Evolutionary conservation across 345 rosid genomes (phyloP), one percentile per base, ranked within the genome.

Genomic region (Leavenworthia alabamica): DNA sequence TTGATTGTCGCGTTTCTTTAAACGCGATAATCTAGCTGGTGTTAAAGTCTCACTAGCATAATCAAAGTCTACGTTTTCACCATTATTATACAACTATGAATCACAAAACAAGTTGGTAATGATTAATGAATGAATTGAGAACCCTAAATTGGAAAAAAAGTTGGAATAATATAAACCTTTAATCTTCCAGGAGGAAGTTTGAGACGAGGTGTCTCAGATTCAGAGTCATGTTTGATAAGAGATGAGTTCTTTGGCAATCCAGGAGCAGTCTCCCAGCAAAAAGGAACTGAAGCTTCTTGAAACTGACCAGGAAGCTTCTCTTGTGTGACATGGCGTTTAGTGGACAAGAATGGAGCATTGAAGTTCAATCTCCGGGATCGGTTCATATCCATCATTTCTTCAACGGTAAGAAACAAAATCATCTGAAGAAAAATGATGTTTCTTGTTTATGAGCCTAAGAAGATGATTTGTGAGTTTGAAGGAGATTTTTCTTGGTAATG

Each of bases 231-330:
- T 39, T 46, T 69, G 31, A 52, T 57, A 26, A 13, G 49, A 50
- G 71, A 57, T 5, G 11, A 16, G 40, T 74, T 64, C 64, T 82
- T 86, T 35, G 95, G 98, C 80, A 68, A 76, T 2, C 96, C 98
- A 0, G 98, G 95, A 70, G 82, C 74, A 11, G 78, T 79, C 70
- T 92, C 98, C 96, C 98, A 89, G 20, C 84, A 83, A 61, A 92
- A 89, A 0, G 96, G 98, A 46, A 92, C 77, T 42, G 72, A 60
- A 36, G 72, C 73, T 67, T 68, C 73, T 0, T 33, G 68, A 26
- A 28, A 37, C 37, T 53, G 68, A 33, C 59, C 77, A 1, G 57
- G 53, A 7, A 68, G 23, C 27, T 52, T 77, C 63, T 62, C 73
- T 29, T 71, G 75, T 16, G 12, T 10, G 32, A 26, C 33, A 54